phyloP scores from a whole-genome alignment of 2,329 filamentous ascomycete species.

The Chrysoporthe deuterocubensis region DNA sequence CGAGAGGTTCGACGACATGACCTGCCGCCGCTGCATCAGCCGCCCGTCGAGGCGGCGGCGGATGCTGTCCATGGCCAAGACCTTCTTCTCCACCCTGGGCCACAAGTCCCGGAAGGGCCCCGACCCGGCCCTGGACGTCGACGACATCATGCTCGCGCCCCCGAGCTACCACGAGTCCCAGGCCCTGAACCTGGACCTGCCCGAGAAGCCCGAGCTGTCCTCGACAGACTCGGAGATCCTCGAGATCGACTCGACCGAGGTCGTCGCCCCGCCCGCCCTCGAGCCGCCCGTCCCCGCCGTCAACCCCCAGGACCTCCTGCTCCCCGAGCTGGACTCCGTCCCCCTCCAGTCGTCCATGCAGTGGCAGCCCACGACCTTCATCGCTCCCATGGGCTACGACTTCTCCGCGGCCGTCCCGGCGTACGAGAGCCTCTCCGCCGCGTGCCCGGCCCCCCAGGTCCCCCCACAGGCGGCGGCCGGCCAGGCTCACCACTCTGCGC shows the following conservation, averaged over 20 bases:
- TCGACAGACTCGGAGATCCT: slow-evolving; percentile 50
- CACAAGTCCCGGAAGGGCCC: slow-evolving; percentile 48
- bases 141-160: slow-evolving; percentile 41
- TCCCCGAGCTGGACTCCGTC: slow-evolving; percentile 39
- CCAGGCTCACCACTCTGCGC: slow-evolving; percentile 30
- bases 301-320: slow-evolving; percentile 38
- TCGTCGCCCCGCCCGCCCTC: slow-evolving; percentile 31
- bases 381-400: slow-evolving; percentile 25
- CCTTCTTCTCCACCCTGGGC: slow-evolving; percentile 57
- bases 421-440: slow-evolving; percentile 14
- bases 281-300: slow-evolving; percentile 32
- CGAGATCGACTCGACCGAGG: slow-evolving; percentile 56
- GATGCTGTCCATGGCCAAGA: slow-evolving; percentile 57
- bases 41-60: slow-evolving; percentile 56
- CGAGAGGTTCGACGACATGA: slow-evolving; percentile 56
- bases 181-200: slow-evolving; percentile 41
- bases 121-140: slow-evolving; percentile 37
- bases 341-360: slow-evolving; percentile 32
- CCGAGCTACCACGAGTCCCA: slow-evolving; percentile 51
- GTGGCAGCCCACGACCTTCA: slow-evolving; percentile 34
- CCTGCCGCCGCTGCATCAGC: slow-evolving; percentile 54
- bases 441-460: slow-evolving; percentile 1
- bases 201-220: slow-evolving; percentile 48
- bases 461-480: not conserved
- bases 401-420: slow-evolving; percentile 9